Conservation (phyloP, 441 rosid species). For the Adansonia rubrostipa region DNA sequence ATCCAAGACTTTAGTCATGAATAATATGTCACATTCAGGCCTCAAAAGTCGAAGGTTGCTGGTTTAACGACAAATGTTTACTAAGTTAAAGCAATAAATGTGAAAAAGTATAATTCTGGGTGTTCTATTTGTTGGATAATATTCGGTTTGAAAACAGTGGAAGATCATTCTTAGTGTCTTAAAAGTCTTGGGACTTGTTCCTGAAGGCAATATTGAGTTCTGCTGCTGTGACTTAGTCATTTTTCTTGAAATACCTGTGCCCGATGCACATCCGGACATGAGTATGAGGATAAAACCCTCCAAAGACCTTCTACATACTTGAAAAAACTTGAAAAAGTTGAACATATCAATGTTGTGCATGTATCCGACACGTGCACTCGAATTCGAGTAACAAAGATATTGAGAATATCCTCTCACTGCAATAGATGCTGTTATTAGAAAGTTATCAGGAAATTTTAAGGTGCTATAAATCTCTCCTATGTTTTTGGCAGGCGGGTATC, state of each 20-base stretch:
- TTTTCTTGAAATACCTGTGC: too few species aligned
- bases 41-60: background rate
- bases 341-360: too few species aligned
- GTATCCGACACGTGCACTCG: too few species aligned
- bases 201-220: background rate
- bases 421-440: background rate
- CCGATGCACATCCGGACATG: too few species aligned
- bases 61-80: background rate
- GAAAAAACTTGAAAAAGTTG: too few species aligned
- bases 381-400: background rate
- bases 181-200: background rate
- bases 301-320: too few species aligned
- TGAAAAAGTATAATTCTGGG: background rate
- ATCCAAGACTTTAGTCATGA: background rate
- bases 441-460: background rate
- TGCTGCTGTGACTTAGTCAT: too few species aligned
- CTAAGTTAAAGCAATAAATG: background rate
- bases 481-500: slow-evolving; percentile 78
- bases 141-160: background rate
- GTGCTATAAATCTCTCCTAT: background rate
- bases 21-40: slow-evolving; percentile 1
- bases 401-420: background rate
- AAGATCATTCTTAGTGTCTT: background rate
- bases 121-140: background rate
- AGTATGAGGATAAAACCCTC: too few species aligned